These are phyloP conservation scores for Fagopyrum homotropicum DNA, from an alignment of 148 eudicot species.

Conservation along the genomic window DNA sequence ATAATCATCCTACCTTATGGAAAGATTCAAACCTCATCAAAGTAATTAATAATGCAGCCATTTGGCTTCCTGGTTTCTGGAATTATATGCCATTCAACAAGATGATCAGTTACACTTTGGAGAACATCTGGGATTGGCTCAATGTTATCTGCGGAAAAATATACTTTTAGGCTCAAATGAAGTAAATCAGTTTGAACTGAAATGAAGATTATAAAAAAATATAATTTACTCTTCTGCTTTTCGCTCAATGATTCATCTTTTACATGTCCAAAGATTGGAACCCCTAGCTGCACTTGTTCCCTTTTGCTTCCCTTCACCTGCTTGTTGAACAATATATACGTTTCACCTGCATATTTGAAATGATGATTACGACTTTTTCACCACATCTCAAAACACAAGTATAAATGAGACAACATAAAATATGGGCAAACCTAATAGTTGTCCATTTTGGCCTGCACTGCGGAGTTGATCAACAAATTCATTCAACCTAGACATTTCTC, in stretches of 20 bases:
- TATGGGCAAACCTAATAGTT: slow-evolving; percentile 65
- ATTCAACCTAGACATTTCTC: slow-evolving; percentile 60
- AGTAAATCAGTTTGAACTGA: not conserved
- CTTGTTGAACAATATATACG: slow-evolving; percentile 78
- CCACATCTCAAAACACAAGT: slow-evolving; percentile 15
- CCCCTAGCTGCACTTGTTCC: slow-evolving; percentile 91
- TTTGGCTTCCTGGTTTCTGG: slow-evolving; percentile 80
- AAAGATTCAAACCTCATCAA: slow-evolving; percentile 60
- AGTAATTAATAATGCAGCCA: slow-evolving; percentile 87
- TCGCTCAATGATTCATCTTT: slow-evolving; percentile 50
- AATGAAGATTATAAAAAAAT: not conserved
- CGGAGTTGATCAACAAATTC: slow-evolving; percentile 68
- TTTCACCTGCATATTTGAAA: slow-evolving; percentile 49
- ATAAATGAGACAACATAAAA: not conserved
- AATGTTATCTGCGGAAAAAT: slow-evolving; percentile 48
- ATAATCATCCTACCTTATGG: not conserved
- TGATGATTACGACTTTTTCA: not conserved
- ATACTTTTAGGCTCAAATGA: slow-evolving; percentile 4
- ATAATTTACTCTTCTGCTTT: slow-evolving; percentile 47
- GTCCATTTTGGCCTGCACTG: slow-evolving; percentile 80
- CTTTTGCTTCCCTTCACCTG: slow-evolving; percentile 78
- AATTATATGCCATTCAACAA: slow-evolving; percentile 73
- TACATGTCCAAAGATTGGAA: slow-evolving; percentile 69
- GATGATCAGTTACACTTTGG: slow-evolving; percentile 65
- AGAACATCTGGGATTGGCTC: slow-evolving; percentile 83